phyloP scores from a whole-genome alignment of 768 basidiomycete genomes.

The Boletus tomentosulus region DNA sequence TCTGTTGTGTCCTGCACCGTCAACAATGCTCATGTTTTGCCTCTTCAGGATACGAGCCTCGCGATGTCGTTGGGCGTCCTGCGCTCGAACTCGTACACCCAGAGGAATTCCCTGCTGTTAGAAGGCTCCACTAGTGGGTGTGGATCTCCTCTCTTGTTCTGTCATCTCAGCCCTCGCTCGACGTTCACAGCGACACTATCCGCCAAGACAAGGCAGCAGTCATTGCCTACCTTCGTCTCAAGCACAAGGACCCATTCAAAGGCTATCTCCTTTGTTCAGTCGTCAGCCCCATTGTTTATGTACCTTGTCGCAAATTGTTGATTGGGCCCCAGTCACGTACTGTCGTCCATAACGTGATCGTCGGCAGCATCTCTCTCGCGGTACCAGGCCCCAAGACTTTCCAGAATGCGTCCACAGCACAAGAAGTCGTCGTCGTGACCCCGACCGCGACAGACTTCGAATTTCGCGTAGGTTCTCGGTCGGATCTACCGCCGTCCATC shows the following conservation, averaged over 20 bases:
- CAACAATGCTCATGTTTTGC: neutral
- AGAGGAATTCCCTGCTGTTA: slow-evolving; percentile 67
- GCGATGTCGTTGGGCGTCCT: slow-evolving; percentile 63
- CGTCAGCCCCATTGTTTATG: slow-evolving; percentile 38
- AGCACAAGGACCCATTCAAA: slow-evolving; percentile 74
- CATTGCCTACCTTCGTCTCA: slow-evolving; percentile 72
- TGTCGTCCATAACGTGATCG: slow-evolving; percentile 67
- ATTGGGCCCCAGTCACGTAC: slow-evolving; percentile 46
- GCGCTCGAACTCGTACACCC: slow-evolving; percentile 78
- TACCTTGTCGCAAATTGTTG: neutral
- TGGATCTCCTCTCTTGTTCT: neutral
- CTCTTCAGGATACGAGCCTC: slow-evolving; percentile 64
- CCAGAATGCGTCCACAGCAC: slow-evolving; percentile 78
- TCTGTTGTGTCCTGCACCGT: neutral
- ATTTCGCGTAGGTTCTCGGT: slow-evolving; percentile 41
- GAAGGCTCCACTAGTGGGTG: slow-evolving; percentile 62
- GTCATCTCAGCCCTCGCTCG: neutral
- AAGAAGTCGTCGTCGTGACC: slow-evolving; percentile 73
- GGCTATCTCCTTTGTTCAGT: slow-evolving; percentile 74
- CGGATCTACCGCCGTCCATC: slow-evolving; percentile 7
- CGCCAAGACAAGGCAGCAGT: slow-evolving; percentile 75
- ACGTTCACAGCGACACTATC: slow-evolving; percentile 61
- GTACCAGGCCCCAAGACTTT: slow-evolving; percentile 69
- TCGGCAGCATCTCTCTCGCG: slow-evolving; percentile 77
- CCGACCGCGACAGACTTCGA: slow-evolving; percentile 52